Conservation (phyloP, 2,329 filamentous ascomycete species). For the Sporothrix protearum region DNA sequence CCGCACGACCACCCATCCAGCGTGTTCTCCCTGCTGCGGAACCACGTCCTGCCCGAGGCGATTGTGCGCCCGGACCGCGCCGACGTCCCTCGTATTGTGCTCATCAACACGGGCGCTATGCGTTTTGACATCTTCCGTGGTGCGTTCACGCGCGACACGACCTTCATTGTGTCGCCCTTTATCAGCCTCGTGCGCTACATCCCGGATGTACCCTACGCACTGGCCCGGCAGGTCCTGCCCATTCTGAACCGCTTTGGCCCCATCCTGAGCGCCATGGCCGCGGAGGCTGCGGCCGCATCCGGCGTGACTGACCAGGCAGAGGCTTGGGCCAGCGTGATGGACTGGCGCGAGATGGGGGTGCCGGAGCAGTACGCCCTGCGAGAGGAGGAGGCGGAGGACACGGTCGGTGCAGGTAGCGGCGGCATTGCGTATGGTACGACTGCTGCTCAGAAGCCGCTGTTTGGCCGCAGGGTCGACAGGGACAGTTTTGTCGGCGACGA, state of each 20-base stretch:
- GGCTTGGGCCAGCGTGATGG: constrained; percentile 31
- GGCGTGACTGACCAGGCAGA: not conserved
- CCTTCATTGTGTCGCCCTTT: constrained; percentile 85
- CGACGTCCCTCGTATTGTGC: constrained; percentile 60
- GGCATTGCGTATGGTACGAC: not conserved
- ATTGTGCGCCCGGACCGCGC: constrained; percentile 52
- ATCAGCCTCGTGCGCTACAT: constrained; percentile 72
- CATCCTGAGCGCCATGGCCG: constrained; percentile 41
- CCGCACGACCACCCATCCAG: constrained; percentile 70
- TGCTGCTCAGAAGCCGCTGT: constrained; percentile 9
- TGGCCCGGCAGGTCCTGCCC: constrained; percentile 65
- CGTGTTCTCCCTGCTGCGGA: constrained; percentile 77
- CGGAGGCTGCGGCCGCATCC: constrained; percentile 21
- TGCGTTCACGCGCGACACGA: constrained; percentile 80
- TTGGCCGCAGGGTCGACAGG: constrained; percentile 2
- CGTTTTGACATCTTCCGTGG: constrained; percentile 96
- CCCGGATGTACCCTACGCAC: constrained; percentile 73
- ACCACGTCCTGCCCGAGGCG: constrained; percentile 67
- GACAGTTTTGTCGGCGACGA: constrained; percentile 32
- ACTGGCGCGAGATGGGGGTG: constrained; percentile 48
- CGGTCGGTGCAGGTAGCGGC: constrained; percentile 21
- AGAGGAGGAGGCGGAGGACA: constrained; percentile 29
- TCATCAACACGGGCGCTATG: constrained; percentile 86
- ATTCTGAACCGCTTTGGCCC: constrained; percentile 55
- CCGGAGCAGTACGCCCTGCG: constrained; percentile 43